Base-by-base conservation (phyloP, 1,284 basidiomycete genomes). In the Somion occarium region DNA sequence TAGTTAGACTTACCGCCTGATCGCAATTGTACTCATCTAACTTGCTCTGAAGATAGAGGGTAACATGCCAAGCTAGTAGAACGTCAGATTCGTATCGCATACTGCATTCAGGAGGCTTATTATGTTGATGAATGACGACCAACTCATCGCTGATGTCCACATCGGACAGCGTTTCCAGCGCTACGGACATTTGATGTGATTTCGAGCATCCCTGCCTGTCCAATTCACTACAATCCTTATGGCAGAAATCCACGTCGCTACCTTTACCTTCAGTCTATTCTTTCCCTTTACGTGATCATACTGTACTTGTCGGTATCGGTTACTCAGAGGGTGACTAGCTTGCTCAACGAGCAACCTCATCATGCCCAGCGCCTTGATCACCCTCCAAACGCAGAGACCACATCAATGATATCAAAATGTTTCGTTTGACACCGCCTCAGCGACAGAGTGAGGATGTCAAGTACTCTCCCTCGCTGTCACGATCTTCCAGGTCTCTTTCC, bases 401-500 rank as follows among this genome's bases (percentile, higher is more conserved):
- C 30, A 34, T 34, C 30, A 34, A 34, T 34, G 30, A 34, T 34
- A 34, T 34, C 30, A 34, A 34, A 34, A 34, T 34, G 7, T 34
- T 15, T 34, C 25, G 45, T 51, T 46, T 55, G 46, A 45, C 56
- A 47, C 53, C 53, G 44, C 53, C 34, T 46, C 53, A 46, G 51
- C 53, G 45, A 30, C 42, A 5, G 39, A 5, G 19, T 24, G 42
- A 43, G 46, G 43, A 41, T 41, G 56, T 42, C 46, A 43, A 43
- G 42, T 43, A 43, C 24, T 13, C 52, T 38, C 39, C 46, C 44
- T 49, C 53, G 55, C 48, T 15, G 41, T 45, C 45, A 43, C n/a
- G 42, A 5, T 15, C 39, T 23, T 13, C 23, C 42, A 38, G n/a
- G 20, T 30, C 25, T 55, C 54, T 61, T 64, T 57, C 49, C 11